Conservation (phyloP, 2,329 filamentous ascomycete species). For the Penicillium sp. region DNA sequence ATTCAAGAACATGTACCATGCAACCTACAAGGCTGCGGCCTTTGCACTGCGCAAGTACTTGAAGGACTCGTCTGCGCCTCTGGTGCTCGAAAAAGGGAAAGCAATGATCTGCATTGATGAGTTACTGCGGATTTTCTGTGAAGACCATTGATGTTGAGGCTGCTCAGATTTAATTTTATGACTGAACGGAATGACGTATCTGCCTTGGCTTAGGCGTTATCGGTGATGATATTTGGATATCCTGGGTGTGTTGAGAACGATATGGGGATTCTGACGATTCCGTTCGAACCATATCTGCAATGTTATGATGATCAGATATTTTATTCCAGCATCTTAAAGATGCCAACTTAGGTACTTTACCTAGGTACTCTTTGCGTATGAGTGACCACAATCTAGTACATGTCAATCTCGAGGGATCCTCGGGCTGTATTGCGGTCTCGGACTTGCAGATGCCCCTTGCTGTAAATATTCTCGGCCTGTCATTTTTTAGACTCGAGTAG, state of each 20-base stretch:
- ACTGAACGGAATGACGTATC: slow-evolving; percentile 21
- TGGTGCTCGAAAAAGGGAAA: slow-evolving; percentile 37
- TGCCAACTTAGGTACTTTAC: no score
- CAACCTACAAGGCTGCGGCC: slow-evolving; percentile 43
- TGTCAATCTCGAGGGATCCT: no score
- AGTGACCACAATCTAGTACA: no score
- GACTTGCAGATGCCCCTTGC: no score
- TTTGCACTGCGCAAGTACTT: slow-evolving; percentile 44
- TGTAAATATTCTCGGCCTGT: no score
- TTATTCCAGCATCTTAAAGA: no score
- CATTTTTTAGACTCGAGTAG: no score
- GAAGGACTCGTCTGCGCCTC: slow-evolving; percentile 24
- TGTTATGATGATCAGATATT: no score
- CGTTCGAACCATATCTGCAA: no score
- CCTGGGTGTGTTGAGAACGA: background rate
- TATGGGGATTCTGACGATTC: background rate
- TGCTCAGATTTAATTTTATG: slow-evolving; percentile 9
- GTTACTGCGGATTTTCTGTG: slow-evolving; percentile 42
- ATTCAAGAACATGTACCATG: slow-evolving; percentile 46
- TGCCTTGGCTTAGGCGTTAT: slow-evolving; percentile 10
- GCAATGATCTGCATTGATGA: slow-evolving; percentile 44
- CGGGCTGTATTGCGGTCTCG: no score
- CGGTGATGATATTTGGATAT: background rate
- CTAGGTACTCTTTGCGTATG: no score
- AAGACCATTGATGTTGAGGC: slow-evolving; percentile 28